Evolutionary conservation across 2,329 filamentous ascomycete genomes (phyloP).

Genomic region (Verticillium dahliae): DNA sequence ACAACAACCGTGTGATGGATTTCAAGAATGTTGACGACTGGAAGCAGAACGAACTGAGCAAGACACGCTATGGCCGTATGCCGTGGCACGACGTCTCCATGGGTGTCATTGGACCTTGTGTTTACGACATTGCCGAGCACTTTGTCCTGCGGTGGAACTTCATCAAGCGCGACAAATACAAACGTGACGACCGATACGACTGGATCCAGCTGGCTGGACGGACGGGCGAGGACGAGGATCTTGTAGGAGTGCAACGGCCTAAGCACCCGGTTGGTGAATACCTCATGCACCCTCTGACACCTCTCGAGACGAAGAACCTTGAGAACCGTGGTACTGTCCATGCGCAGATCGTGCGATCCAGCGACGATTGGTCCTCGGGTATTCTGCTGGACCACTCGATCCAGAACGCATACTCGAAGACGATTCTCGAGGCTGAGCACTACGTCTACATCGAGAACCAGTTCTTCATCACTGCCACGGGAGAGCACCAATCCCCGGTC

Average conservation of each 20-base stretch:
- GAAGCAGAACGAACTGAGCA: slow-evolving; percentile 88
- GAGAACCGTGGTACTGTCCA: slow-evolving; percentile 66
- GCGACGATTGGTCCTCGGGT: slow-evolving; percentile 88
- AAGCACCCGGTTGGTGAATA: slow-evolving; percentile 88
- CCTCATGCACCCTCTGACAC: slow-evolving; percentile 68
- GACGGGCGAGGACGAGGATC: slow-evolving; percentile 71
- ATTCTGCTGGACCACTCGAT: slow-evolving; percentile 81
- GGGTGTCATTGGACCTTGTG: slow-evolving; percentile 81
- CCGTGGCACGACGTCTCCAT: slow-evolving; percentile 97
- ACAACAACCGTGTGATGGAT: slow-evolving; percentile 95
- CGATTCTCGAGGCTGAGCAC: slow-evolving; percentile 83
- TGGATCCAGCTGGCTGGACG: slow-evolving; percentile 79
- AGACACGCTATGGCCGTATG: slow-evolving; percentile 90
- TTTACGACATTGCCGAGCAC: slow-evolving; percentile 93
- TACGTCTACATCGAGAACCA: slow-evolving; percentile 98
- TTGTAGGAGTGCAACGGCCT: slow-evolving; percentile 82
- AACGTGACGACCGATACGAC: slow-evolving; percentile 74
- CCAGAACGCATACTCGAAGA: slow-evolving; percentile 77
- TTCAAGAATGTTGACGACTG: slow-evolving; percentile 87
- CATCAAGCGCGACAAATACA: slow-evolving; percentile 95
- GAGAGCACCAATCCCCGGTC: slow-evolving; percentile 77
- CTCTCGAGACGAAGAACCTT: slow-evolving; percentile 59
- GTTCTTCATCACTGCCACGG: slow-evolving; percentile 95
- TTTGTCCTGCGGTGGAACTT: slow-evolving; percentile 97
- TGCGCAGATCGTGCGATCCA: slow-evolving; percentile 84